Conservation (phyloP, 2,329 filamentous ascomycete genomes). For the Gaeumannomyces sp. region DNA sequence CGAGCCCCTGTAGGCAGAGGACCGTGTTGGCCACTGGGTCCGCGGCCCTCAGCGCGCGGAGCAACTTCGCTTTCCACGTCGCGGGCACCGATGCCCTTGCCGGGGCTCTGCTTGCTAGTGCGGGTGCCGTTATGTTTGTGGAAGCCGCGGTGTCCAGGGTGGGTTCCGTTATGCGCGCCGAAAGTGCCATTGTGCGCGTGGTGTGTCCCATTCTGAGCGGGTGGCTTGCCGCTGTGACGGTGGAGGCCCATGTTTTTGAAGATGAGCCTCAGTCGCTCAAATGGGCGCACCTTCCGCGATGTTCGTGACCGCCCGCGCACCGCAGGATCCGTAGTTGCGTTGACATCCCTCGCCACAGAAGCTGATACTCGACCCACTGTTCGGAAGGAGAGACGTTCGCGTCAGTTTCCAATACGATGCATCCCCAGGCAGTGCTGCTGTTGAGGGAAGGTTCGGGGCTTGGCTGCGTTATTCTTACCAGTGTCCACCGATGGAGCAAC, state of each 20-base stretch:
- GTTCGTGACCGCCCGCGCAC: not conserved
- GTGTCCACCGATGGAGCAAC: not conserved
- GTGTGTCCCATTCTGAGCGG: no score
- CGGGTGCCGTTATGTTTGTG: no score
- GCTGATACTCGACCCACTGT: not conserved
- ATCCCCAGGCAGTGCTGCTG: not conserved
- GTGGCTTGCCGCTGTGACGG: not conserved
- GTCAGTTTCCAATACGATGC: not conserved
- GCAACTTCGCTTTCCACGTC: no score
- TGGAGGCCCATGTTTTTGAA: not conserved
- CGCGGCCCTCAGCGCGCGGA: no score
- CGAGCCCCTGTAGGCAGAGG: no score
- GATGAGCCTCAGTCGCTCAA: not conserved
- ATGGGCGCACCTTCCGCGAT: not conserved
- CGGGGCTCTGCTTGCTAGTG: no score
- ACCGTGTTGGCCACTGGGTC: no score
- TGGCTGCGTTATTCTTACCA: not conserved
- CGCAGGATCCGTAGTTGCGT: not conserved
- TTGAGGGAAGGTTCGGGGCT: no score
- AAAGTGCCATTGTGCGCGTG: no score
- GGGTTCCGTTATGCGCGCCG: no score
- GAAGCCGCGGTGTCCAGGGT: no score
- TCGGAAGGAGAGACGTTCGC: not conserved
- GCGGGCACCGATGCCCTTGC: no score
- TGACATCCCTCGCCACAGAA: not conserved